Percentiles rank a stretch among this genome's conserved stretches.
Evolutionary conservation across 805 yeast genomes (phyloP).

Genomic region (Candida incommunis): DNA sequence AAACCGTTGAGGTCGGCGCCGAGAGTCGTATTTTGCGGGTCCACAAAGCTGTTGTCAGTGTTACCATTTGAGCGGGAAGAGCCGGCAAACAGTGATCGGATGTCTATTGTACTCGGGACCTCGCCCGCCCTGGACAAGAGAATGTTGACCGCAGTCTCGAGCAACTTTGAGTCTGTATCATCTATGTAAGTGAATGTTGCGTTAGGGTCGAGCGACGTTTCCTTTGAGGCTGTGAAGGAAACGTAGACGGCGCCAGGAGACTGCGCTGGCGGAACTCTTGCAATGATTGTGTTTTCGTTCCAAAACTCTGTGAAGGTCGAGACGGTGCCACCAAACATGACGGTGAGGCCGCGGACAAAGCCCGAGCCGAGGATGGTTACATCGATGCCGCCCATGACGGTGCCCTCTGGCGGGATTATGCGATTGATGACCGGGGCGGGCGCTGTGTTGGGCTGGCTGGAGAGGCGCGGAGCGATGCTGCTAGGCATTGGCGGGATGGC

Average conservation of each 20-base stretch:
- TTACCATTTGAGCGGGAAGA: background rate
- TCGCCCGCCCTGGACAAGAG: background rate
- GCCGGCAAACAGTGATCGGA: background rate
- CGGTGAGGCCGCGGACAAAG: slow-evolving; percentile 69
- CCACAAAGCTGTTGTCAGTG: background rate
- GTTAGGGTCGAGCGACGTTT: slow-evolving; percentile 25
- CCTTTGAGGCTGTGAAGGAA: slow-evolving; percentile 48
- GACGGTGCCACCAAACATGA: slow-evolving; percentile 58
- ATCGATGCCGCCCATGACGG: slow-evolving; percentile 91
- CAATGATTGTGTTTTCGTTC: slow-evolving; percentile 88
- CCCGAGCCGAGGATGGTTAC: slow-evolving; percentile 80
- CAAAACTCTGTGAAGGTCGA: slow-evolving; percentile 76
- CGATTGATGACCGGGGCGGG: slow-evolving; percentile 56
- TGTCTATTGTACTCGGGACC: background rate
- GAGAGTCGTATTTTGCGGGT: background rate
- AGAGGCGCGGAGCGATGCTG: background rate
- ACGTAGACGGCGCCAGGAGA: slow-evolving; percentile 87
- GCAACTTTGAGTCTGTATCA: slow-evolving; percentile 88
- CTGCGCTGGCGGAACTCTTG: slow-evolving; percentile 84
- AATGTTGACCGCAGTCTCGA: slow-evolving; percentile 78
- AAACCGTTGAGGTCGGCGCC: background rate
- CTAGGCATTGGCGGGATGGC: background rate
- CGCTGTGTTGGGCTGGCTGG: slow-evolving; percentile 4
- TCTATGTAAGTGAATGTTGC: slow-evolving; percentile 76
- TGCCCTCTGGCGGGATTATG: slow-evolving; percentile 91